A percentile compares a stretch with the other conserved stretches of the same genome.
Conservation (phyloP, 305 asterid genomes). For the Fraxinus platypoda region DNA sequence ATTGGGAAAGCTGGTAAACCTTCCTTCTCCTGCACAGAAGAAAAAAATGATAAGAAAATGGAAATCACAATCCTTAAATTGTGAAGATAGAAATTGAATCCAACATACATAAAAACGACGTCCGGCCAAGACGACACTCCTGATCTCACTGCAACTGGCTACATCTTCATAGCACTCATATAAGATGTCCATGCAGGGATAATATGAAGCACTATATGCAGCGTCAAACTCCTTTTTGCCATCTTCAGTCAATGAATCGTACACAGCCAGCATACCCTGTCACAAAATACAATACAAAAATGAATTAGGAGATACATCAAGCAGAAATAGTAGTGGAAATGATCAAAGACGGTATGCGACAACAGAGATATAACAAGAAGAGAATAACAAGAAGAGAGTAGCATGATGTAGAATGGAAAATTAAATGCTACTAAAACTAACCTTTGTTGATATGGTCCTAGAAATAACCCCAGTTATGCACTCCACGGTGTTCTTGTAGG, state of each 20-base stretch:
- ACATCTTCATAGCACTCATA: conserved; percentile 97
- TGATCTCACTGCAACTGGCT: conserved; percentile 88
- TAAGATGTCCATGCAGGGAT: conserved; percentile 95
- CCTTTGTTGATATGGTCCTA: conserved; percentile 89
- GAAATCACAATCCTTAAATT: background rate
- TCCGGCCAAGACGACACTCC: conserved; percentile 97
- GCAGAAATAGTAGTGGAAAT: conserved; percentile 6
- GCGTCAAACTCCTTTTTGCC: conserved; percentile 77
- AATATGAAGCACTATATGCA: conserved; percentile 85
- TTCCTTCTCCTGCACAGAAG: conserved; percentile 71
- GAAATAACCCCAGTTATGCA: conserved; percentile 86
- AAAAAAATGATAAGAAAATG: background rate
- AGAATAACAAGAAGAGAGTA: background rate
- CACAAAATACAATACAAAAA: conserved; percentile 6
- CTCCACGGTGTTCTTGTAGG: conserved; percentile 95
- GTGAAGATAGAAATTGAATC: background rate
- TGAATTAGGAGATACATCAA: background rate
- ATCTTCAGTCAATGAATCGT: conserved; percentile 69
- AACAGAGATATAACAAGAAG: background rate
- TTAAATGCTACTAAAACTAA: conserved; percentile 15
- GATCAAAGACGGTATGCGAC: background rate
- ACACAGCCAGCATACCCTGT: conserved; percentile 93
- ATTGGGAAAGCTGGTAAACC: conserved; percentile 95
- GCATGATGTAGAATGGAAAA: background rate
- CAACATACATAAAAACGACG: conserved; percentile 81